Evolutionary conservation across 371 early-diverging fungal species (phyloP).

Genomic region (Coemansia sp.): DNA sequence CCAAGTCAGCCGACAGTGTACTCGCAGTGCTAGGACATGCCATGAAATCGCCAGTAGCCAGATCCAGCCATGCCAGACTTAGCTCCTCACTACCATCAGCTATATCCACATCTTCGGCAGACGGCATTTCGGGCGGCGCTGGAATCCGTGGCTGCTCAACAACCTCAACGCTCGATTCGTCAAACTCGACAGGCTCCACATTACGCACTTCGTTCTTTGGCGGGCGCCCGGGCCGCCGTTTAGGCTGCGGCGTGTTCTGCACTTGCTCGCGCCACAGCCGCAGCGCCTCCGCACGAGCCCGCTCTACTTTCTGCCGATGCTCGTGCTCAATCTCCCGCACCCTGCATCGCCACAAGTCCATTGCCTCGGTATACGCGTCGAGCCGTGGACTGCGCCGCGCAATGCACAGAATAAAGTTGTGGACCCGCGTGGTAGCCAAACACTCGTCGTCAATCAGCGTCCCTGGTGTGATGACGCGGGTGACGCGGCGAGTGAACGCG

Average conservation of each 20-base stretch:
- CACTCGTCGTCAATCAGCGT: constrained; percentile 64
- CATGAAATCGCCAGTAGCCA: constrained; percentile 87
- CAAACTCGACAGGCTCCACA: constrained; percentile 15
- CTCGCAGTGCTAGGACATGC: constrained; percentile 58
- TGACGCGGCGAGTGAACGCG: constrained; percentile 66
- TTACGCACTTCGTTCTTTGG: constrained; percentile 4
- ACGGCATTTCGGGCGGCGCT: constrained; percentile 19
- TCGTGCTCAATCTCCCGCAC: neutral
- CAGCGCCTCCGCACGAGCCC: constrained; percentile 9
- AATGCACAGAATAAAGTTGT: constrained; percentile 43
- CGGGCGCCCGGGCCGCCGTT: neutral
- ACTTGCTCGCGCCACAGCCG: constrained; percentile 7
- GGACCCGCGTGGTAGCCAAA: constrained; percentile 24
- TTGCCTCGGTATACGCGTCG: neutral
- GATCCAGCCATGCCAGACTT: constrained; percentile 88
- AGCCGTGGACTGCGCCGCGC: neutral
- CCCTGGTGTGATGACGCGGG: constrained; percentile 84
- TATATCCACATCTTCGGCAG: neutral
- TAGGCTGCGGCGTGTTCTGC: neutral
- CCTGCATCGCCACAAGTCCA: constrained; percentile 10
- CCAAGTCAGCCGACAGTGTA: constrained; percentile 65
- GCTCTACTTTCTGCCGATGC: neutral
- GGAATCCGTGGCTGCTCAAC: constrained; percentile 18
- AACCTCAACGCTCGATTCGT: constrained; percentile 16
- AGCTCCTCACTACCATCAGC: constrained; percentile 36